A percentile compares a stretch with the other conserved stretches of the same genome.
phyloP scores from a whole-genome alignment of 2,329 filamentous ascomycete genomes.

The Cercospora nicotianae region DNA sequence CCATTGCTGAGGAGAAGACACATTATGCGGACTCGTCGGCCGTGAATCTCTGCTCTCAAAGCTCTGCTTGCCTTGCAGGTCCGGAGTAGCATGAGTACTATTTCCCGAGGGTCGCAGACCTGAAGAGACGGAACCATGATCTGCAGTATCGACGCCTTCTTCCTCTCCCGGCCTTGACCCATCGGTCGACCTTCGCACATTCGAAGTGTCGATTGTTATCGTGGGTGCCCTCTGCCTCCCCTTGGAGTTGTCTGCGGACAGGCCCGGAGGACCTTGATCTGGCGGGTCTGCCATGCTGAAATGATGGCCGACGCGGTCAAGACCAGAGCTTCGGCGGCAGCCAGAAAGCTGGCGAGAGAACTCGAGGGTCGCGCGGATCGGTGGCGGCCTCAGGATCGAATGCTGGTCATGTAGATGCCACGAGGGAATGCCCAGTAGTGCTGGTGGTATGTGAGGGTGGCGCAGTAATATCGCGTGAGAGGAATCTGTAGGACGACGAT shows the following conservation, averaged over 20 bases:
- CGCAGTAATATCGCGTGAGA: background rate
- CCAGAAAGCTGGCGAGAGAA: background rate
- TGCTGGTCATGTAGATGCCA: slow-evolving; percentile 8
- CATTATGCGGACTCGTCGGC: slow-evolving; percentile 66
- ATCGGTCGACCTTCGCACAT: slow-evolving; percentile 41
- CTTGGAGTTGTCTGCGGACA: slow-evolving; percentile 6
- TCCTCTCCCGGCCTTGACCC: slow-evolving; percentile 39
- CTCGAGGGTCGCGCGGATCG: background rate
- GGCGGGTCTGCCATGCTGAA: slow-evolving; percentile 13
- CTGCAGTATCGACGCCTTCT: slow-evolving; percentile 36
- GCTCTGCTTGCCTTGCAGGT: slow-evolving; percentile 57
- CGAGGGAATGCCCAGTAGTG: background rate
- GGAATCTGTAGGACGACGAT: background rate
- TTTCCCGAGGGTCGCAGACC: slow-evolving; percentile 25
- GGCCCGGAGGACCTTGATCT: background rate
- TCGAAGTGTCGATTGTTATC: slow-evolving; percentile 55
- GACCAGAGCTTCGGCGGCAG: background rate
- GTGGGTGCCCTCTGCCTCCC: slow-evolving; percentile 46
- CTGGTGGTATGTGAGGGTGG: background rate
- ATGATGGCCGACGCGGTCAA: background rate
- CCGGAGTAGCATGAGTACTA: slow-evolving; percentile 40
- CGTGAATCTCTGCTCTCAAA: slow-evolving; percentile 66
- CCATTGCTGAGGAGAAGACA: slow-evolving; percentile 62
- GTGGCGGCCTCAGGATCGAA: slow-evolving; percentile 3
- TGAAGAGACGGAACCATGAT: slow-evolving; percentile 16